Evolutionary conservation across 1,139 yeast genomes (phyloP), one percentile per base, ranked within the genome.

Genomic region (Zygoascus sp.): DNA sequence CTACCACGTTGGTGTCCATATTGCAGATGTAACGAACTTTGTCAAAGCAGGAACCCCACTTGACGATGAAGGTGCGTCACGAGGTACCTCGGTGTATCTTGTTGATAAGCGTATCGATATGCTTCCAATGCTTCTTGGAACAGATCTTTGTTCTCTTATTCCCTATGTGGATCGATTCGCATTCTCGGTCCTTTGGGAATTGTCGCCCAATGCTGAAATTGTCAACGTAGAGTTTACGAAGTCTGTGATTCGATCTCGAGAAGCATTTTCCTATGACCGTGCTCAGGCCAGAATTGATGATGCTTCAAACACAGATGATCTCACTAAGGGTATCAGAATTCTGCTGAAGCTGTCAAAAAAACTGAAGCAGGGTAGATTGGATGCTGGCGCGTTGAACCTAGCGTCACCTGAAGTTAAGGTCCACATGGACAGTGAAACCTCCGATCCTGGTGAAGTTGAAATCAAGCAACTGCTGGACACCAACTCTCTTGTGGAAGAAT

Each of bases 31-130:
- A 19, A 88, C 97, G 1, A 95, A 94, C 67, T 94, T 94, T 60
- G 98, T 94, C 42, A 88, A 89, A 65, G 83, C 98, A 0, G 85
- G 83, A 54, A 89, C 97, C 3, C 82, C 98, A 0, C 73, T 94
- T 51, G 98, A 94, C 64, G 84, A 80, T 43, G 99, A 94, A 68
- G 99, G 97, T 67, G 96, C 97, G 1, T 76, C 95, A 2, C 79
- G 99, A 67, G 97, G 97, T 62, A 94, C 98, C 0, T 90, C 98
- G 4, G 97, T 92, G 2, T 94, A 94, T 66, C 74, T 94, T 52
- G 98, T 94, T n/a, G 98, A 94, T 64, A 92, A 94, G 67, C 86
- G 99, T 75, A 94, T 94, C 58, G 99, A 94, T 75, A 94, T 94
- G 99, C 75, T 94, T 57, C 99, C 99, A 2, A 83, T 86, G 83